Evolutionary conservation across 1,139 yeast genomes (phyloP).

Genomic region (Zygoascus sp.): DNA sequence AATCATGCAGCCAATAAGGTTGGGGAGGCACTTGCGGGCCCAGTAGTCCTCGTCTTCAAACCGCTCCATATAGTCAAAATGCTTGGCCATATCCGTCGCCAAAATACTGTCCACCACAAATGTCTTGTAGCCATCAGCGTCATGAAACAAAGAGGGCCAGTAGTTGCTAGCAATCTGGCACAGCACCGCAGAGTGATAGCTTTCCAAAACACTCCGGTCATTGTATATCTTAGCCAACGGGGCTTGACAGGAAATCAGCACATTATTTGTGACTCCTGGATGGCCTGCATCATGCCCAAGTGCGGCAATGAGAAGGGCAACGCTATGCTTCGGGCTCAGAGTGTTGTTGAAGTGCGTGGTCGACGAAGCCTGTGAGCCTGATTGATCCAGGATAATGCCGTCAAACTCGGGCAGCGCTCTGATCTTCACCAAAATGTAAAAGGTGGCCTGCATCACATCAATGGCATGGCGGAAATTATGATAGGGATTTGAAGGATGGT

Average conservation of each 20-base stretch:
- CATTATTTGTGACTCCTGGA: constrained; percentile 86
- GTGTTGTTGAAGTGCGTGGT: not conserved
- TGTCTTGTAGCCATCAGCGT: constrained; percentile 1
- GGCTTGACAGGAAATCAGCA: constrained; percentile 57
- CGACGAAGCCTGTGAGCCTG: not conserved
- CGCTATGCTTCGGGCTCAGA: constrained; percentile 42
- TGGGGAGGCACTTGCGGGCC: constrained; percentile 13
- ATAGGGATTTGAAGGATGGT: constrained; percentile 80
- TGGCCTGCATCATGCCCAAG: constrained; percentile 96
- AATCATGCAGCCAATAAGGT: constrained; percentile 57
- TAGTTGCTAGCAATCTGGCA: constrained; percentile 52
- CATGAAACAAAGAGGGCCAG: constrained; percentile 48
- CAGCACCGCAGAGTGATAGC: constrained; percentile 75
- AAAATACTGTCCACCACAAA: constrained; percentile 44
- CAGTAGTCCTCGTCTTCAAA: constrained; percentile 24
- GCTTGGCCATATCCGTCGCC: constrained; percentile 95
- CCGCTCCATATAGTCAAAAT: constrained; percentile 64
- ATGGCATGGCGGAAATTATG: constrained; percentile 95
- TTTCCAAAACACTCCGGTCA: constrained; percentile 71
- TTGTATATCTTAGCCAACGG: constrained; percentile 62
- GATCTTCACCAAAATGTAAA: constrained; percentile 53
- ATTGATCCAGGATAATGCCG: not conserved
- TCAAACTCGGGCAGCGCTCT: constrained; percentile 35
- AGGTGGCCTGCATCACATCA: constrained; percentile 90
- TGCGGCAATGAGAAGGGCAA: constrained; percentile 70